Evolutionary conservation across 495 filamentous ascomycete species (phyloP).

Genomic region (Aspergillus coremiiformis): DNA sequence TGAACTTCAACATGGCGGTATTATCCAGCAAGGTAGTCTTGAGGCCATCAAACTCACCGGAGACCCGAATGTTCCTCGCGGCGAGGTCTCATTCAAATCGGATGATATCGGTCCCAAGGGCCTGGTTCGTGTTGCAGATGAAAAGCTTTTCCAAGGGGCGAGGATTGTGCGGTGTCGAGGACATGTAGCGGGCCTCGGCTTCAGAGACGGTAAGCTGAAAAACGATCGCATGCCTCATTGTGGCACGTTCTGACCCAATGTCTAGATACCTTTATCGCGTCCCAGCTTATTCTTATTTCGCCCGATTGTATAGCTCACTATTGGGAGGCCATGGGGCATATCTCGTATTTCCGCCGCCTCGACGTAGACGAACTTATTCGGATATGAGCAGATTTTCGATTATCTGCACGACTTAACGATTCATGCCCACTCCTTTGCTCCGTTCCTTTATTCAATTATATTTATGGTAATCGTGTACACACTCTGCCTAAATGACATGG

Average conservation of each 20-base stretch:
- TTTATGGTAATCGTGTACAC: not conserved
- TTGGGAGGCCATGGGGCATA: conserved; percentile 72
- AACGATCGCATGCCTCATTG: not conserved
- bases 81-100: conserved; percentile 70
- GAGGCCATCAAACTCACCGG: conserved; percentile 87
- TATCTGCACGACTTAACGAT: conserved; percentile 4
- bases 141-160: conserved; percentile 63
- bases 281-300: conserved; percentile 74
- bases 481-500: not conserved
- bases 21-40: conserved; percentile 46
- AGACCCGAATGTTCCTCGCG: conserved; percentile 80
- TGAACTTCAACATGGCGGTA: conserved; percentile 6
- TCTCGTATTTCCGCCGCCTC: conserved; percentile 73
- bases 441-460: not conserved
- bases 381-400: conserved; percentile 27
- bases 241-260: not conserved
- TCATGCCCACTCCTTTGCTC: conserved; percentile 6
- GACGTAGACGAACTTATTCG: conserved; percentile 70
- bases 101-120: conserved; percentile 65
- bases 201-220: conserved; percentile 55
- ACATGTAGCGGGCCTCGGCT: conserved; percentile 67
- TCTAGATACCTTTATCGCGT: conserved; percentile 62
- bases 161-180: conserved; percentile 68
- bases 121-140: conserved; percentile 51
- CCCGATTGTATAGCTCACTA: conserved; percentile 70